These are phyloP conservation scores for Lignosus rhinocerotis DNA, from an alignment of 1,284 basidiomycete species.

Conservation along the genomic window DNA sequence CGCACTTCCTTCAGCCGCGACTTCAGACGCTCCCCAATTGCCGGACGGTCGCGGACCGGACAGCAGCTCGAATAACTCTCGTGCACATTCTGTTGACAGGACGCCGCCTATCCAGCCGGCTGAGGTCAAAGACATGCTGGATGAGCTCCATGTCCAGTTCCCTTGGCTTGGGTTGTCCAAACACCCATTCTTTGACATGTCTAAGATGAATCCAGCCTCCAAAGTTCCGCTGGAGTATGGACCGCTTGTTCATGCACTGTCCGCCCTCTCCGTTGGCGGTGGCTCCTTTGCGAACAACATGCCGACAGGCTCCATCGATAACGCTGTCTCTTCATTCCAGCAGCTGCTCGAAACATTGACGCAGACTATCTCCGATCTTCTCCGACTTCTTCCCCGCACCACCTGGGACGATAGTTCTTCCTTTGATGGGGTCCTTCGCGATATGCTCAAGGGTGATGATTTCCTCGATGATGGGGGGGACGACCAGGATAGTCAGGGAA, in stretches of 20 bases:
- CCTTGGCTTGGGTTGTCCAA: conserved; percentile 64
- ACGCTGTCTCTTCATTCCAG: conserved; percentile 83
- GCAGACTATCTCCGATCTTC: conserved; percentile 80
- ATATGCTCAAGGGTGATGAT: conserved; percentile 84
- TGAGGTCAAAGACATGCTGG: conserved; percentile 59
- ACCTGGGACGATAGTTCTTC: conserved; percentile 87
- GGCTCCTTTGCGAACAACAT: conserved; percentile 81
- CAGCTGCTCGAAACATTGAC: conserved; percentile 82
- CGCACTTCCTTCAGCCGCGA: conserved; percentile 43
- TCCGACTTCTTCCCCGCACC: conserved; percentile 78
- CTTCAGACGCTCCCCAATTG: conserved; percentile 44
- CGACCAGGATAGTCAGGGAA: conserved; percentile 45
- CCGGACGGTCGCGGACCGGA: conserved; percentile 38
- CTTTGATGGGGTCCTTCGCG: conserved; percentile 79
- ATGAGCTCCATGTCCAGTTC: conserved; percentile 61
- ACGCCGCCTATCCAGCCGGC: conserved; percentile 41
- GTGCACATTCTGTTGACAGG: conserved; percentile 60
- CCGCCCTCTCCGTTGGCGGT: conserved; percentile 80
- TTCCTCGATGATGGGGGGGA: conserved; percentile 74
- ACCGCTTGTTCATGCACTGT: conserved; percentile 79
- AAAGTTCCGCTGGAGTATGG: conserved; percentile 80
- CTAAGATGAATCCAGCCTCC: conserved; percentile 66
- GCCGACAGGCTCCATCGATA: conserved; percentile 80
- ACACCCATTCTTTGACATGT: conserved; percentile 72
- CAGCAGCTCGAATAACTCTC: conserved; percentile 53